Base-by-base conservation (phyloP, 129 eudicot genomes). In the Chrysanthemum seticuspe region DNA sequence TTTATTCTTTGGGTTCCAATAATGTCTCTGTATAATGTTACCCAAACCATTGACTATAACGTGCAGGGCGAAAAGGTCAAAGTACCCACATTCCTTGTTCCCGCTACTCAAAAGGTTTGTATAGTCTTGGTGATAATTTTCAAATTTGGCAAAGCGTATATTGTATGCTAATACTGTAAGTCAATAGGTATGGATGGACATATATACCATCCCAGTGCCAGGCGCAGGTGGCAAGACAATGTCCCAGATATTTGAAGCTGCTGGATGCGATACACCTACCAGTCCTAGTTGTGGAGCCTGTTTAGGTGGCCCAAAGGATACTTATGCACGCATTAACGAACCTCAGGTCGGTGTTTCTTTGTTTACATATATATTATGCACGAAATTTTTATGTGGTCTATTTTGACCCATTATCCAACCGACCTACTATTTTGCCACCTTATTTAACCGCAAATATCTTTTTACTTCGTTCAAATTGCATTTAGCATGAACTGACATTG, bases 201-300 rank as follows among this genome's bases (percentile, higher is more conserved):
- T 94, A 27, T 90, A 94, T 77, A 86, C 87, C 85, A 91, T 94
- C 57, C 96, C 96, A 0, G 97, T 94, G 23, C 93, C 97, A 44
- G 98, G 96, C 50, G 79, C 98, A 25, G 98, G 98, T 67, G 98
- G 98, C 3, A 94, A 90, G 80, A 94, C 98, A 8, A 90, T 96
- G 76, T 85, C 97, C 13, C 98, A 94, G 85, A 94, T 94, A 68
- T 90, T 94, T 75, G 98, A 94, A 77, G 97, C 87, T 72, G 98
- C 96, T 63, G 98, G 98, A 4, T 94, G 98, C 66, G 97, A 94
- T 74, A 84, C 97, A 2, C 98, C 98, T 55, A 76, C 96, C 1
- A 94, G 97, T 74, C 98, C 98, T 68, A 85, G 83, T 62, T 94
- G 98, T 68, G 98, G 92, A 59, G 98, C 98, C 50, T 94, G 98